phyloP scores from a whole-genome alignment of 2,329 filamentous ascomycete species.

The Teratosphaeria nubilosa region DNA sequence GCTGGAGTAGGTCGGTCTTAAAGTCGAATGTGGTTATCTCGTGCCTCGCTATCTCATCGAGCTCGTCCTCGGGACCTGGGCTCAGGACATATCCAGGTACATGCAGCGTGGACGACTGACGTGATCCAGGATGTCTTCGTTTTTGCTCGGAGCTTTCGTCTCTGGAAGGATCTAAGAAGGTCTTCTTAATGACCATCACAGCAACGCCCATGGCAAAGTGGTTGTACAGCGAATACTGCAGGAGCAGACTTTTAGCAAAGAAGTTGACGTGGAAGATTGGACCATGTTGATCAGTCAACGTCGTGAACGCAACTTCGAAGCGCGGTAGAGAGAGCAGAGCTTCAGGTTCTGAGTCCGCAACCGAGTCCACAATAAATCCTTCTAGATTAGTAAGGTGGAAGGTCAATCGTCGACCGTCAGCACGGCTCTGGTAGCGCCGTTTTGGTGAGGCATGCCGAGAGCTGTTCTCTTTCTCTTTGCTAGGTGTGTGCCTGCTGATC shows the following conservation, averaged over 20 bases:
- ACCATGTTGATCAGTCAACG: constrained; percentile 75
- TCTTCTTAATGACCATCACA: constrained; percentile 53
- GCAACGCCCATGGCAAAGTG: constrained; percentile 86
- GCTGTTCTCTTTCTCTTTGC: constrained; percentile 15
- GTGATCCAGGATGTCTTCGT: constrained; percentile 5
- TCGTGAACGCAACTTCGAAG: constrained; percentile 78
- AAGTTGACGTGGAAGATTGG: constrained; percentile 82
- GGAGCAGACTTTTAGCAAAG: constrained; percentile 63
- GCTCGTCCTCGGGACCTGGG: constrained; percentile 8
- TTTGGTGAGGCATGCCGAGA: constrained; percentile 28
- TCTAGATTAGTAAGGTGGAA: constrained; percentile 77
- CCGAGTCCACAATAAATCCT: constrained; percentile 79
- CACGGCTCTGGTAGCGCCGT: constrained; percentile 41
- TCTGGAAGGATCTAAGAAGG: constrained; percentile 25
- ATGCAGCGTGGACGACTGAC: constrained; percentile 12
- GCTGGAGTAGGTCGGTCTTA: constrained; percentile 68
- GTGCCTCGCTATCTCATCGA: constrained; percentile 23
- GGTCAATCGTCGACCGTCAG: constrained; percentile 72
- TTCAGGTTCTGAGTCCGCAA: constrained; percentile 73
- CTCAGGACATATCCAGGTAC: constrained; percentile 6
- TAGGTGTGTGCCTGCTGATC: constrained; percentile 55
- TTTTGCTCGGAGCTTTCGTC: constrained; percentile 4
- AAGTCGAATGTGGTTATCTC: constrained; percentile 77
- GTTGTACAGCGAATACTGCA: constrained; percentile 87
- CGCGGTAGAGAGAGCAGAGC: constrained; percentile 78